Conservation (phyloP, 768 basidiomycete species). For the Leccinellum albellum region DNA sequence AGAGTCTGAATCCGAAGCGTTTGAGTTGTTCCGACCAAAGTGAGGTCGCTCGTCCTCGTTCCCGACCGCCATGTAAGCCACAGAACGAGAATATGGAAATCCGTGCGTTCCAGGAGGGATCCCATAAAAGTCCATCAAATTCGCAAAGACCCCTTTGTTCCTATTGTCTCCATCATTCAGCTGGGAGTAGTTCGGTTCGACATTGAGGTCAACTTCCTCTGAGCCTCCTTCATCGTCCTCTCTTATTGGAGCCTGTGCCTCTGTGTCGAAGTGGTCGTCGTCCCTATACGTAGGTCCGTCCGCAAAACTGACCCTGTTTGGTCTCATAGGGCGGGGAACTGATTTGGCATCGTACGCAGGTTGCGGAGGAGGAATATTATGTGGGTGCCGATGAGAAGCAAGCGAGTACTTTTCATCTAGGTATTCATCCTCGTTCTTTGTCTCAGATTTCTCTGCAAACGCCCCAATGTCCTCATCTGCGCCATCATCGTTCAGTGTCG, state of each 20-base stretch:
- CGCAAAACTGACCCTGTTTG: slow-evolving; percentile 41
- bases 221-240: slow-evolving; percentile 12
- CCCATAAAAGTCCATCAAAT: slow-evolving; percentile 33
- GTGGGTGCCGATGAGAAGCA: slow-evolving; percentile 58
- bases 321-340: slow-evolving; percentile 6
- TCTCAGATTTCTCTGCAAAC: slow-evolving; percentile 12
- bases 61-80: slow-evolving; percentile 12
- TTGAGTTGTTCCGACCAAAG: slow-evolving; percentile 40
- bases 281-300: slow-evolving; percentile 17
- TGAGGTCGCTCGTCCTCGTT: slow-evolving; percentile 8
- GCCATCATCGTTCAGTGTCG: slow-evolving; percentile 32
- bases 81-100: slow-evolving; percentile 24
- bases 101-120: slow-evolving; percentile 19
- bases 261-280: slow-evolving; percentile 18
- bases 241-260: slow-evolving; percentile 17
- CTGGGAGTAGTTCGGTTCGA: slow-evolving; percentile 12
- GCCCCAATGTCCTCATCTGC: slow-evolving; percentile 19
- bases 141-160: slow-evolving; percentile 25
- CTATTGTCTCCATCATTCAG: slow-evolving; percentile 24
- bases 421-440: slow-evolving; percentile 18
- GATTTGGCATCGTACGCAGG: slow-evolving; percentile 34
- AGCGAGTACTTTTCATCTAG: slow-evolving; percentile 43
- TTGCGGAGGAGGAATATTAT: slow-evolving; percentile 55
- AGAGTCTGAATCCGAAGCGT: slow-evolving; percentile 37
- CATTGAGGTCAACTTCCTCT: slow-evolving; percentile 15